Base-by-base conservation (phyloP, 148 eudicot genomes). In the Beta vulgaris region DNA sequence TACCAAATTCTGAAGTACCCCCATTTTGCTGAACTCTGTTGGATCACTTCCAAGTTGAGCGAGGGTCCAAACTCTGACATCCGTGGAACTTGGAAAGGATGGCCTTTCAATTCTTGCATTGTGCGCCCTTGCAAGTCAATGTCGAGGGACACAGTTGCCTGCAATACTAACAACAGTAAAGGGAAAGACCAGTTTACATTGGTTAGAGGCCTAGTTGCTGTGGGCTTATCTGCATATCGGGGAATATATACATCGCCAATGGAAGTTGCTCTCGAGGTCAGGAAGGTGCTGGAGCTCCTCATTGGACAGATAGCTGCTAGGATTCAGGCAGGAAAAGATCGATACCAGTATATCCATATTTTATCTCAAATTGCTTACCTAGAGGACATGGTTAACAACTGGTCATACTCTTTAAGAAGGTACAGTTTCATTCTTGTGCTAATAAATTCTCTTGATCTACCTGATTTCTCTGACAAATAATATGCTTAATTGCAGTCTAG, bases 11-110 rank as follows among this genome's bases (percentile, higher is more conserved):
- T 94, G 68, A 85, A 83, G 60, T 91, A 87, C 83, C 97, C 98
- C 60, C 96, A 91, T 84, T 94, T 94, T 78, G 91, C 98, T 21
- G 98, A 94, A 74, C 91, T 94, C 71, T 94, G 98, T 89, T 94
- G 98, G 98, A 88, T 86, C 64, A 90, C 98, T 49, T 94, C 98
- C 42, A 94, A 94, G 84, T 82, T 94, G 80, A 94, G 81, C 73
- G 93, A 90, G 63, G 98, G 98, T 73, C 98, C 97, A 32, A 81
- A 74, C 80, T 86, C 91, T 21, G 88, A 89, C 73, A 77, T 82
- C 25, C 74, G 73, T 37, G 98, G 97, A 39, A 90, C 97, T 73
- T 94, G 97, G 98, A 94, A 86, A 84, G 97, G 96, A 54, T 94
- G 98, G 98, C 98, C 97, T 18, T 94, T 94, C 77, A 94, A 90